These are phyloP conservation scores for Penicillium aurantiogriseum DNA, from an alignment of 2,329 filamentous ascomycete genomes.

Conservation along the genomic window DNA sequence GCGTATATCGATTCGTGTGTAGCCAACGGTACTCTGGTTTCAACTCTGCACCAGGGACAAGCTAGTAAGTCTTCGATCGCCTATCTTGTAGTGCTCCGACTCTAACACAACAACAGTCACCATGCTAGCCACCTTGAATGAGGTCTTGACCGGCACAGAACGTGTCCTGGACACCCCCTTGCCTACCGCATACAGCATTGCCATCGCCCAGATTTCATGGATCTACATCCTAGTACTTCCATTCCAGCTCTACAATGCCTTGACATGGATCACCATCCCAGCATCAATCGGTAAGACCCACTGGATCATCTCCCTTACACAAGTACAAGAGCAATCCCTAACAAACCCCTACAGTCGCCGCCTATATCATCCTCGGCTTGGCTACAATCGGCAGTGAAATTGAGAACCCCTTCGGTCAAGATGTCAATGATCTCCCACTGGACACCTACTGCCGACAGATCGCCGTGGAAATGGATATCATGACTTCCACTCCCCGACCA, in stretches of 20 bases:
- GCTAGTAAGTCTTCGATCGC: slow-evolving; percentile 29
- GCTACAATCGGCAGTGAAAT: slow-evolving; percentile 75
- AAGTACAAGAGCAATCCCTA: background rate
- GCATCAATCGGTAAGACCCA: slow-evolving; percentile 57
- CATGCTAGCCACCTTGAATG: slow-evolving; percentile 64
- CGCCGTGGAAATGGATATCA: slow-evolving; percentile 69
- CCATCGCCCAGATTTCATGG: slow-evolving; percentile 83
- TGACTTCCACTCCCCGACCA: slow-evolving; percentile 60
- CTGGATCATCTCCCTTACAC: background rate
- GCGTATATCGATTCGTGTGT: slow-evolving; percentile 64
- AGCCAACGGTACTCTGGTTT: slow-evolving; percentile 38
- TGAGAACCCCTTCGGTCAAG: slow-evolving; percentile 79
- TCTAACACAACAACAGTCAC: slow-evolving; percentile 46
- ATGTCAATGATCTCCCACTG: slow-evolving; percentile 78
- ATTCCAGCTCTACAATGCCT: slow-evolving; percentile 68
- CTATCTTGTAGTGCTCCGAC: background rate
- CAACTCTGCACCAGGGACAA: slow-evolving; percentile 40
- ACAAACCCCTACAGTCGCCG: slow-evolving; percentile 46
- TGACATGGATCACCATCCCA: slow-evolving; percentile 75
- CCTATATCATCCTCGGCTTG: slow-evolving; percentile 81
- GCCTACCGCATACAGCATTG: slow-evolving; percentile 78
- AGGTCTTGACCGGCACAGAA: slow-evolving; percentile 70
- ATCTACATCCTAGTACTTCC: slow-evolving; percentile 77
- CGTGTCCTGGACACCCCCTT: slow-evolving; percentile 79
- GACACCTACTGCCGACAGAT: slow-evolving; percentile 76